Conservation (phyloP, 768 basidiomycete genomes). For the Hericium rajendrae region DNA sequence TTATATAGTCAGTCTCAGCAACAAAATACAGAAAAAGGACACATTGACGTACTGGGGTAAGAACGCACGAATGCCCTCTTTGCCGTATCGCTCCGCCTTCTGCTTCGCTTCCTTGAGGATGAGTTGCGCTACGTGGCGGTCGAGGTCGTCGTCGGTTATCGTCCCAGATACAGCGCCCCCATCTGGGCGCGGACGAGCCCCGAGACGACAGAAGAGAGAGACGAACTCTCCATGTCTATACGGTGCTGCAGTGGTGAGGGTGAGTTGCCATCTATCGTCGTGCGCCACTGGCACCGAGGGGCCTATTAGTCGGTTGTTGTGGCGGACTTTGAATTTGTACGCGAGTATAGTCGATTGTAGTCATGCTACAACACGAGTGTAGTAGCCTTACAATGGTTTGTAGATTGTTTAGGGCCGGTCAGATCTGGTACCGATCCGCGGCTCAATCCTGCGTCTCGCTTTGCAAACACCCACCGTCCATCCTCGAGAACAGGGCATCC, state of each 20-base stretch:
- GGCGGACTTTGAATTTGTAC: too few species aligned
- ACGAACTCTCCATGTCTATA: slow-evolving; percentile 33
- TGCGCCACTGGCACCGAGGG: too few species aligned
- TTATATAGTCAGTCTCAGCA: not conserved
- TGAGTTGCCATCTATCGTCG: too few species aligned
- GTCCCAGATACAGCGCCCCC: slow-evolving; percentile 51
- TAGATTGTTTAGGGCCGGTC: too few species aligned
- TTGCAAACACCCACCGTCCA: too few species aligned
- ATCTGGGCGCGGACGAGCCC: slow-evolving; percentile 70
- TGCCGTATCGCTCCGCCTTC: slow-evolving; percentile 72
- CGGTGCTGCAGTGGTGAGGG: not conserved
- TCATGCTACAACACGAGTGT: too few species aligned
- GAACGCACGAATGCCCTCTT: slow-evolving; percentile 74
- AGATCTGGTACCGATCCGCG: too few species aligned
- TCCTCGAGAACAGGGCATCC: too few species aligned
- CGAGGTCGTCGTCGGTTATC: slow-evolving; percentile 78
- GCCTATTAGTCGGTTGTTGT: too few species aligned
- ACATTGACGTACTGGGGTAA: slow-evolving; percentile 40
- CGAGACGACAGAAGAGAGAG: slow-evolving; percentile 80
- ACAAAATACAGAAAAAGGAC: not conserved
- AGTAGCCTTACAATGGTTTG: too few species aligned
- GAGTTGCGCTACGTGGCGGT: slow-evolving; percentile 84
- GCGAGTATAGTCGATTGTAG: too few species aligned
- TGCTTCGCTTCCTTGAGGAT: slow-evolving; percentile 89
- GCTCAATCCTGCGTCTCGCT: too few species aligned